Evolutionary conservation across 352 stramenopile species (phyloP), one percentile per base, ranked within the genome.

Genomic region (Phytophthora capsici): DNA sequence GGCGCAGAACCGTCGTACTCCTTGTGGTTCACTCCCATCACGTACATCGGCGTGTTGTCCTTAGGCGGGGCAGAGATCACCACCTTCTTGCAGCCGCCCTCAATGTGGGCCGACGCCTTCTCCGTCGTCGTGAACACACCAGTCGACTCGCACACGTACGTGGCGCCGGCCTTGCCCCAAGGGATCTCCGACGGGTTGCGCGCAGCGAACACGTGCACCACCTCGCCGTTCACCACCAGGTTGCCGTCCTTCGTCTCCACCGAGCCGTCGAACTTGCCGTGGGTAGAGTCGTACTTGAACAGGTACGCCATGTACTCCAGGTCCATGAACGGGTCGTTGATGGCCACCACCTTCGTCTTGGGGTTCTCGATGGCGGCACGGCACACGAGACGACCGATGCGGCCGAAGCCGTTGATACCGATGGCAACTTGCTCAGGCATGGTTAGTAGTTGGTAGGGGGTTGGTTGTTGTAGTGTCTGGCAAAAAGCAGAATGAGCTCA

Each of bases 371-470:
- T 67, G 28, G 94, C 94, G 25, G 94, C 90, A 51, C 97, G 92
- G 59, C 97, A 85, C 47, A 99, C 96, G 37, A 99, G 86, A 83
- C 97, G 91, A 50, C 97, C 97, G 67, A 99, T 99, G 71, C 97
- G 93, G 62, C 97, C 97, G 75, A 99, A 99, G 37, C 97, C 97
- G 80, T 99, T 99, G 87, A 99, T 99, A 57, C 91, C 97, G 36
- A 99, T 77, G 72, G 94, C 96, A 58, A 98, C 81, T 63, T 67
- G 40, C 44, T 54, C 52, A 52, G 52, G 4, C 52, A 52, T 60
- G 17, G n/a, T 44, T 19, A n/a, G 32, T 17, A 50, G 13, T 28
- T 10, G 9, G 22, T 7, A 13, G 3, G 8, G 3, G 6, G 26
- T 47, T 6, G 13, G 19, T 8, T 45, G n/a, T 23, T 16, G 16